These are phyloP conservation scores for Mortierella sp. DNA, from an alignment of 371 early-diverging fungal genomes.

Conservation along the genomic window DNA sequence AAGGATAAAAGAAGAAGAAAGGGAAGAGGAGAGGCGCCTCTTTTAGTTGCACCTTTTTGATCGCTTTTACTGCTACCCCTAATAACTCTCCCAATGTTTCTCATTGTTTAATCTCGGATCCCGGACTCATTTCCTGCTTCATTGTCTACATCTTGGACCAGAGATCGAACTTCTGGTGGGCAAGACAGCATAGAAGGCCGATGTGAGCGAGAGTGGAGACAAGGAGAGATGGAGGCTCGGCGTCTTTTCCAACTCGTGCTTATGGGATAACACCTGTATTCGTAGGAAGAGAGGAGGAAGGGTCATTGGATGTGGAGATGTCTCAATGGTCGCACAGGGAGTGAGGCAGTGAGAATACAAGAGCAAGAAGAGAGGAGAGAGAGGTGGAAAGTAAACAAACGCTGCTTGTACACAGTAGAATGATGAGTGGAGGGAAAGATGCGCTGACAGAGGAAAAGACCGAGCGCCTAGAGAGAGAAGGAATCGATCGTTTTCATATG, in stretches of 20 bases:
- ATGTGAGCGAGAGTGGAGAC: not conserved
- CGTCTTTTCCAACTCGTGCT: slow-evolving; percentile 1
- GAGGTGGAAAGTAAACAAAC: not conserved
- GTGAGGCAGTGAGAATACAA: not conserved
- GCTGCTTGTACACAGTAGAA: not conserved
- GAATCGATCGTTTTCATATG: not conserved
- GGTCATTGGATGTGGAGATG: slow-evolving; percentile 9
- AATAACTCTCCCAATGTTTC: not conserved
- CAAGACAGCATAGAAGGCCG: not conserved
- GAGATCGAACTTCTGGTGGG: not conserved
- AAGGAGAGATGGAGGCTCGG: not conserved
- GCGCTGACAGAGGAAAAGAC: slow-evolving; percentile 9
- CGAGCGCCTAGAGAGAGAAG: not conserved
- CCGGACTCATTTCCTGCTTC: not conserved
- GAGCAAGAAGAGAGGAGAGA: not conserved
- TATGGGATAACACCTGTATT: not conserved
- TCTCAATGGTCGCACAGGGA: not conserved
- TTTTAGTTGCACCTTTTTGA: not conserved
- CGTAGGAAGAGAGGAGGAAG: not conserved
- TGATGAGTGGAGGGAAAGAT: not conserved
- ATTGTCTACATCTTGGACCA: not conserved
- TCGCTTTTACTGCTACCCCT: not conserved
- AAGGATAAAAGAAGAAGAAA: slow-evolving; percentile 4
- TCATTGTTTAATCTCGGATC: not conserved
- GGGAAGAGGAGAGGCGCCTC: not conserved